phyloP scores from a whole-genome alignment of 2,329 filamentous ascomycete species.

The Penicillium sp. region DNA sequence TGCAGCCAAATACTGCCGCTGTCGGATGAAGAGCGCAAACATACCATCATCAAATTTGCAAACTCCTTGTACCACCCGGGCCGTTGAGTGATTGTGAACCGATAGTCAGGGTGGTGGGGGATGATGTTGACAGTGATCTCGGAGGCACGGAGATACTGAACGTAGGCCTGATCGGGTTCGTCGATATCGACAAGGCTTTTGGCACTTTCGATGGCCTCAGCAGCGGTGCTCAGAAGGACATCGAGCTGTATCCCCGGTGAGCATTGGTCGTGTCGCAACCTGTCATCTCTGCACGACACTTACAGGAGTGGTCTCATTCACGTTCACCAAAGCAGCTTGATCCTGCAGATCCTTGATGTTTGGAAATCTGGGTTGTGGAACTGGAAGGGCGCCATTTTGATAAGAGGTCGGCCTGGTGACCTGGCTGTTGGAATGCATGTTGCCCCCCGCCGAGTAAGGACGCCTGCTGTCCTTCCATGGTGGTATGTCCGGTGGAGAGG shows the following conservation, averaged over 20 bases:
- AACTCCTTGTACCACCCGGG: slow-evolving; percentile 51
- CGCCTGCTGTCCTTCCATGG: slow-evolving; percentile 33
- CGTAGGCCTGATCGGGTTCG: slow-evolving; percentile 68
- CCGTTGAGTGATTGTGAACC: slow-evolving; percentile 58
- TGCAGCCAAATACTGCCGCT: background rate
- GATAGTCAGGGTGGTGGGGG: slow-evolving; percentile 71
- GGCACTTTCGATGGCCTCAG: slow-evolving; percentile 37
- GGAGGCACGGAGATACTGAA: slow-evolving; percentile 78
- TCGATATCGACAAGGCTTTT: slow-evolving; percentile 32
- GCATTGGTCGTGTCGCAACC: slow-evolving; percentile 8
- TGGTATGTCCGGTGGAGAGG: slow-evolving; percentile 35
- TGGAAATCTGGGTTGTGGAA: slow-evolving; percentile 31
- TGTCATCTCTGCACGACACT: slow-evolving; percentile 7
- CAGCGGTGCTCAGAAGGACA: slow-evolving; percentile 35
- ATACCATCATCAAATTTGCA: slow-evolving; percentile 49
- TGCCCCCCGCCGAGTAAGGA: slow-evolving; percentile 28
- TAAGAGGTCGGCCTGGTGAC: slow-evolving; percentile 24
- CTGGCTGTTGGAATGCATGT: slow-evolving; percentile 29
- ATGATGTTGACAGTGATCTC: slow-evolving; percentile 75
- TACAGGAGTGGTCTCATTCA: slow-evolving; percentile 36
- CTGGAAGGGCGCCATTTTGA: slow-evolving; percentile 24
- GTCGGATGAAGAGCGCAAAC: background rate
- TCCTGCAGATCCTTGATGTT: slow-evolving; percentile 44
- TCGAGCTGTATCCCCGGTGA: slow-evolving; percentile 32
- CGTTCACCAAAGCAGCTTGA: slow-evolving; percentile 34